A percentile compares a stretch with the other conserved stretches of the same genome.
Evolutionary conservation across 306 rosid genomes (phyloP).

Genomic region (Cajanus cajan): DNA sequence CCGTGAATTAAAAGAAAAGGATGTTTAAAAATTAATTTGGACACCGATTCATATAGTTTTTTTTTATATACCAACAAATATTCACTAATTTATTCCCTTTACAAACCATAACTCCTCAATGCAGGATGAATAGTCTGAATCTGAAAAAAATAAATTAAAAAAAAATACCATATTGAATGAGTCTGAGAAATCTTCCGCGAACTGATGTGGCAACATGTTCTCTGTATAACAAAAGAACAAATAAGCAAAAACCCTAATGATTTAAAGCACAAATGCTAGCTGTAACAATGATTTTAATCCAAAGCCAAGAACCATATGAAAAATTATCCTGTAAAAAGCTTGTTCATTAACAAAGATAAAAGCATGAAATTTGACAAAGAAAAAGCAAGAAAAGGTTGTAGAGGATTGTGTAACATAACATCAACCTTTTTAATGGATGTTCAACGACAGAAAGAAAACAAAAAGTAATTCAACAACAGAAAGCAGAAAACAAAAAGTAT

Average conservation of each 20-base stretch:
- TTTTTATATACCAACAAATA: no score
- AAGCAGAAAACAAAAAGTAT: neutral
- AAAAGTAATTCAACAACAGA: no score
- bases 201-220: neutral
- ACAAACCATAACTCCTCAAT: no score
- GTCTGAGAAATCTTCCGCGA: neutral
- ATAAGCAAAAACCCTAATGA: neutral
- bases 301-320: no score
- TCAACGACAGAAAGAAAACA: neutral
- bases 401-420: neutral
- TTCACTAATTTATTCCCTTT: no score
- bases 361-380: neutral
- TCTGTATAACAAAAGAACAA: slow-evolving; percentile 25
- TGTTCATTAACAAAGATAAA: neutral
- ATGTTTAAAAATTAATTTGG: no score
- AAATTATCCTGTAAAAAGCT: no score
- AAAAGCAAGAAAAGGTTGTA: neutral
- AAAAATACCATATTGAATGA: slow-evolving; percentile 33
- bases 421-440: neutral
- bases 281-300: neutral
- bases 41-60: no score
- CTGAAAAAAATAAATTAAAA: neutral
- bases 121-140: neutral
- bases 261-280: neutral
- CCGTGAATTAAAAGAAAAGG: no score